Evolutionary conservation across 2,329 filamentous ascomycete species (phyloP).

Genomic region (Colletotrichum sublineola): DNA sequence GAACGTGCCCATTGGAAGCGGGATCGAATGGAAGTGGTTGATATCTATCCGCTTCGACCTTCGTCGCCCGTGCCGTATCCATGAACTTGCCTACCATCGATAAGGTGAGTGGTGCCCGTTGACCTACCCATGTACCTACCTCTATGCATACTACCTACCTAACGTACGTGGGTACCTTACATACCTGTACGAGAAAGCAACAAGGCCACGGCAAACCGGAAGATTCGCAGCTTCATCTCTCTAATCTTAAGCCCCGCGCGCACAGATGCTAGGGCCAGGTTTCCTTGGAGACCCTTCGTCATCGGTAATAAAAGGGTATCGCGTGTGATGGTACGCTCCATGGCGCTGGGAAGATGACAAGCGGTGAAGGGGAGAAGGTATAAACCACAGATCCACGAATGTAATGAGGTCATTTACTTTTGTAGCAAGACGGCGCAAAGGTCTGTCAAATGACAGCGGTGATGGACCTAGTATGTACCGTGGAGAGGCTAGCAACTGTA

Average conservation of each 20-base stretch:
- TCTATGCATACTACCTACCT: too few relatives aligned
- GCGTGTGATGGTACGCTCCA: constrained; percentile 15
- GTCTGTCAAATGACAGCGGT: constrained; percentile 18
- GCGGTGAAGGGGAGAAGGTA: constrained; percentile 4
- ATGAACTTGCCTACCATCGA: constrained; percentile 1
- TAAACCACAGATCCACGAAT: constrained; percentile 15
- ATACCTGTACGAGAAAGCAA: not conserved
- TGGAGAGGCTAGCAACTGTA: not conserved
- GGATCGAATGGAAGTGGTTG: not conserved
- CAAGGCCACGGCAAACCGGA: constrained; percentile 29
- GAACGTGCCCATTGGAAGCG: not conserved
- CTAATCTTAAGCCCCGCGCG: constrained; percentile 9
- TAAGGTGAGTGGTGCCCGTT: not conserved
- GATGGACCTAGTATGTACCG: not conserved
- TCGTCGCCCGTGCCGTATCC: constrained; percentile 1
- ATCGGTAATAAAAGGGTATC: constrained; percentile 27
- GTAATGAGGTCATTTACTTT: constrained; percentile 39
- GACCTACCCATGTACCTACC: not conserved
- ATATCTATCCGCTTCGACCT: constrained; percentile 11
- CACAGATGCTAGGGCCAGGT: constrained; percentile 17
- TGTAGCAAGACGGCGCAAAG: constrained; percentile 20
- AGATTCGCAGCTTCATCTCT: constrained; percentile 28
- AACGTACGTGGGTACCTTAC: too few relatives aligned
- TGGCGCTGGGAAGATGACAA: not conserved
- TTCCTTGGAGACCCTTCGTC: constrained; percentile 28